phyloP scores from a whole-genome alignment of 2,329 filamentous ascomycete genomes.

The Sporothrix luriei region DNA sequence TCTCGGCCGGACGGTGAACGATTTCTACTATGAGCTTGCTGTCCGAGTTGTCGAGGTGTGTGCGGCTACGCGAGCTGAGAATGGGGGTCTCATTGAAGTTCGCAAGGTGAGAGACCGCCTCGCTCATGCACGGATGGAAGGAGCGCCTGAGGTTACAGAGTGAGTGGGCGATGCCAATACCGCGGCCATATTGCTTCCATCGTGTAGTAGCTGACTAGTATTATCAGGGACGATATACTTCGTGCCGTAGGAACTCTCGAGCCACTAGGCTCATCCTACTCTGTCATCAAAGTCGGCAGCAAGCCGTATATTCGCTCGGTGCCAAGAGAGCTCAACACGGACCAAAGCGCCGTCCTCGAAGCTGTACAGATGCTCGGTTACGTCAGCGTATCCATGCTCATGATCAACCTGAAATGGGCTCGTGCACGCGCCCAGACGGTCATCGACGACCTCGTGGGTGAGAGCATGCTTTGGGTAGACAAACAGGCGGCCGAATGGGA shows the following conservation, averaged over 20 bases:
- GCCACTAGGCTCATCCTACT: constrained; percentile 86
- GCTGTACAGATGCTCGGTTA: constrained; percentile 87
- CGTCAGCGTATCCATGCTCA: constrained; percentile 85
- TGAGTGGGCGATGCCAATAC: constrained; percentile 45
- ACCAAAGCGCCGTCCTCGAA: constrained; percentile 90
- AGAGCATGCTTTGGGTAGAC: constrained; percentile 94
- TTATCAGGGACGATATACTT: constrained; percentile 79
- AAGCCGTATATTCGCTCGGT: constrained; percentile 88
- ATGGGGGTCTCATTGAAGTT: constrained; percentile 87
- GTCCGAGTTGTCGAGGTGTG: constrained; percentile 96
- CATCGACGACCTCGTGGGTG: constrained; percentile 83
- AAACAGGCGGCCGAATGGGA: constrained; percentile 82
- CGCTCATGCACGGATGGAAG: constrained; percentile 71
- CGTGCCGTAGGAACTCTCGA: constrained; percentile 84
- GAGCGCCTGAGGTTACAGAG: constrained; percentile 78
- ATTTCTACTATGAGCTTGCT: constrained; percentile 97
- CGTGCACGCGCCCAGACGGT: constrained; percentile 82
- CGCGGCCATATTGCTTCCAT: background rate
- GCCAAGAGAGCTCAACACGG: constrained; percentile 91
- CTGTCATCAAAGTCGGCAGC: constrained; percentile 78
- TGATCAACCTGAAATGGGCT: constrained; percentile 84
- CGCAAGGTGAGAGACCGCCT: constrained; percentile 78
- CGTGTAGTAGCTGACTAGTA: background rate
- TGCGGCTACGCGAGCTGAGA: constrained; percentile 80
- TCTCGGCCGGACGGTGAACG: constrained; percentile 86